A percentile compares a stretch with the other conserved stretches of the same genome.
Conservation (phyloP, 2,329 filamentous ascomycete genomes). For the Xylariaceae sp. region DNA sequence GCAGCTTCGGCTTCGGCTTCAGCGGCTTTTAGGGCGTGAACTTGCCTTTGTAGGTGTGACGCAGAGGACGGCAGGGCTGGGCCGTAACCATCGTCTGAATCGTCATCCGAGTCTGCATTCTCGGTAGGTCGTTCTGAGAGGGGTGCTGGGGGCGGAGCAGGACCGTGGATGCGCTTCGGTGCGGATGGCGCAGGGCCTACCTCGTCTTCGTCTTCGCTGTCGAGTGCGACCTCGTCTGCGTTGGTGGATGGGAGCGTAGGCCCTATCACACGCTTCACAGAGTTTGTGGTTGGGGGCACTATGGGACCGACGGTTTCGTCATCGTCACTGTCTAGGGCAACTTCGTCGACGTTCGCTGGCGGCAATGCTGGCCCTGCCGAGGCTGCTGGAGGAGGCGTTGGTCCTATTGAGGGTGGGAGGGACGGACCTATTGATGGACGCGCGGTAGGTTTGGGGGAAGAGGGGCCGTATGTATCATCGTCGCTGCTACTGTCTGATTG, state of each 20-base stretch:
- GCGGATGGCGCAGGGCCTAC: constrained; percentile 23
- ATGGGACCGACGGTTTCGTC: constrained; percentile 28
- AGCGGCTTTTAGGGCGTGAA: constrained; percentile 31
- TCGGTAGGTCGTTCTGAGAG: constrained; percentile 38
- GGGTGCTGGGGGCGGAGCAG: constrained; percentile 41
- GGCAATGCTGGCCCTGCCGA: constrained; percentile 13
- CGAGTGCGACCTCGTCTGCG: constrained; percentile 25
- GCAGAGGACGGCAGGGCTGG: constrained; percentile 52
- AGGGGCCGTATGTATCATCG: constrained; percentile 20
- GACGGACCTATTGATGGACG: constrained; percentile 10
- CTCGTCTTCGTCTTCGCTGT: constrained; percentile 22
- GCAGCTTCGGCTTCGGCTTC: constrained; percentile 26
- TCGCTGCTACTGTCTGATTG: constrained; percentile 28
- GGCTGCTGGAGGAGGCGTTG: constrained; percentile 7
- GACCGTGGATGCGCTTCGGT: constrained; percentile 38
- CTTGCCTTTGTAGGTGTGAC: constrained; percentile 29
- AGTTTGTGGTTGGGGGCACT: constrained; percentile 11
- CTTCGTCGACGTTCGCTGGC: constrained; percentile 40
- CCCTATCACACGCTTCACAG: constrained; percentile 23
- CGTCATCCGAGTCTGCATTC: constrained; percentile 35
- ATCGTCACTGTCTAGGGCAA: constrained; percentile 42
- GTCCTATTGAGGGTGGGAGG: constrained; percentile 15
- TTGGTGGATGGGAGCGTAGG: constrained; percentile 23
- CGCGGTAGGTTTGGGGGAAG: constrained; percentile 10
- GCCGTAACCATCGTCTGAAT: constrained; percentile 52